Percentiles rank a stretch among this genome's conserved stretches.
These are phyloP conservation scores for Neltuma alba DNA, from an alignment of 306 rosid species.

Conservation along the genomic window DNA sequence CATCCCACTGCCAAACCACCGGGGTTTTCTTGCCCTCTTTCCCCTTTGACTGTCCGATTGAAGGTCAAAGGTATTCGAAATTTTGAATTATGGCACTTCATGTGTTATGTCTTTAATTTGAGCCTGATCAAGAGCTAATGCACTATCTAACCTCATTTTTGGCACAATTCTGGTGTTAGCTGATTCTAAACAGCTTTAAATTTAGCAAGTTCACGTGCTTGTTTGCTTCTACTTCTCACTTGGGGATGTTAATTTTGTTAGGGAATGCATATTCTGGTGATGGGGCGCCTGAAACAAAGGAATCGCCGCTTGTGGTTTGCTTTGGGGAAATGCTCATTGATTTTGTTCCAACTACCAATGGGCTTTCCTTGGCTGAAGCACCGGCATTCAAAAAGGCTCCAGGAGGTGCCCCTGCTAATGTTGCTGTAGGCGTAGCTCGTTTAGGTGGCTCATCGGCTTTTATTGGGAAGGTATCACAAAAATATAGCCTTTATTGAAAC, in stretches of 20 bases:
- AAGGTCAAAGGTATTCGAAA: constrained; percentile 47
- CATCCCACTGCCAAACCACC: constrained; percentile 49
- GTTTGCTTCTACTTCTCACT: constrained; percentile 11
- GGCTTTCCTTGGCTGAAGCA: constrained; percentile 87
- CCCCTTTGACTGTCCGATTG: constrained; percentile 40
- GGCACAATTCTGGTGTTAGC: not conserved
- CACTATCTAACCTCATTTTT: constrained; percentile 3
- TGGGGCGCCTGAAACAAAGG: constrained; percentile 57
- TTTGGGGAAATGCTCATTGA: constrained; percentile 98
- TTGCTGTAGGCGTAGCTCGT: constrained; percentile 92
- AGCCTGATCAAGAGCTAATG: not conserved
- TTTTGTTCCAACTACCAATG: constrained; percentile 82
- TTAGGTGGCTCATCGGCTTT: constrained; percentile 96
- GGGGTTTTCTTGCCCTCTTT: constrained; percentile 38
- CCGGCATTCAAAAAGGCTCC: constrained; percentile 96
- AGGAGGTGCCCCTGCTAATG: constrained; percentile 99
- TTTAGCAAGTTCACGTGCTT: constrained; percentile 11
- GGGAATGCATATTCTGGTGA: constrained; percentile 72
- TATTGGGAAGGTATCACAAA: constrained; percentile 78
- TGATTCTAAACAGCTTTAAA: constrained; percentile 1
- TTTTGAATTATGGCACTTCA: constrained; percentile 23
- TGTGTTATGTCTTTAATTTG: not conserved
- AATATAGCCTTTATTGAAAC: constrained; percentile 14
- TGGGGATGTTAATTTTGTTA: constrained; percentile 29
- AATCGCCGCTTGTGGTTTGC: constrained; percentile 84